A percentile compares a stretch with the other conserved stretches of the same genome.
Conservation (phyloP, 371 early-diverging fungal species). For the Rhizopus sp. region DNA sequence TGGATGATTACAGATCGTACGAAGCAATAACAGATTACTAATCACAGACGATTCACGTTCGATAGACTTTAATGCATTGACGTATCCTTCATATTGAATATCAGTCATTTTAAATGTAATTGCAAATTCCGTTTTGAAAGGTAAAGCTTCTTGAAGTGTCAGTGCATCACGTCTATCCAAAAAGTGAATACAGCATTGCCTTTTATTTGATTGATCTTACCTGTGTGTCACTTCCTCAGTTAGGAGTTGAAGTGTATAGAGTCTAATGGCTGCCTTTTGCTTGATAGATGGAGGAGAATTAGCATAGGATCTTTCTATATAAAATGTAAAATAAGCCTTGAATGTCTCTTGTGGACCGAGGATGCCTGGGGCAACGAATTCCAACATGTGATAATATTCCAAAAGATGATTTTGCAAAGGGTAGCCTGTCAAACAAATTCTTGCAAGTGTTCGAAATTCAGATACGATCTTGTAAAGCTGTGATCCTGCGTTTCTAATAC, state of each 20-base stretch:
- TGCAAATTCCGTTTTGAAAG: constrained; percentile 70
- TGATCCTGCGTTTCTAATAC: constrained; percentile 70
- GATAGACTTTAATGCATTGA: constrained; percentile 20
- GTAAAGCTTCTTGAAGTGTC: constrained; percentile 58
- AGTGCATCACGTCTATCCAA: constrained; percentile 45
- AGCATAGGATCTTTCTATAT: constrained; percentile 63
- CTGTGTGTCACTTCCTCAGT: constrained; percentile 17
- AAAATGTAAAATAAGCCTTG: constrained; percentile 59
- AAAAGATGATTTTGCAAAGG: constrained; percentile 85
- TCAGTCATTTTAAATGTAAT: constrained; percentile 62
- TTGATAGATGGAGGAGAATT: constrained; percentile 58
- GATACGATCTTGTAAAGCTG: constrained; percentile 43
- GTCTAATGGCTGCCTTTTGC: constrained; percentile 24
- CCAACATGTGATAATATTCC: constrained; percentile 73
- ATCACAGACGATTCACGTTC: constrained; percentile 9
- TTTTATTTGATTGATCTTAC: background rate
- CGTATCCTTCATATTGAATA: constrained; percentile 60
- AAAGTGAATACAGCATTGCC: background rate
- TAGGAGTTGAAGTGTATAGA: constrained; percentile 19
- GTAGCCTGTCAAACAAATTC: constrained; percentile 86
- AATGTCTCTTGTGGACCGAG: constrained; percentile 61
- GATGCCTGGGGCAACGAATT: constrained; percentile 67
- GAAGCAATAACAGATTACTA: constrained; percentile 26
- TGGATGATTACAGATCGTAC: constrained; percentile 76
- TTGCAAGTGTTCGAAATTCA: constrained; percentile 52